Percentiles rank a stretch among this genome's conserved stretches.
phyloP scores from a whole-genome alignment of 768 basidiomycete species.

The Leccinum subtestaceum region DNA sequence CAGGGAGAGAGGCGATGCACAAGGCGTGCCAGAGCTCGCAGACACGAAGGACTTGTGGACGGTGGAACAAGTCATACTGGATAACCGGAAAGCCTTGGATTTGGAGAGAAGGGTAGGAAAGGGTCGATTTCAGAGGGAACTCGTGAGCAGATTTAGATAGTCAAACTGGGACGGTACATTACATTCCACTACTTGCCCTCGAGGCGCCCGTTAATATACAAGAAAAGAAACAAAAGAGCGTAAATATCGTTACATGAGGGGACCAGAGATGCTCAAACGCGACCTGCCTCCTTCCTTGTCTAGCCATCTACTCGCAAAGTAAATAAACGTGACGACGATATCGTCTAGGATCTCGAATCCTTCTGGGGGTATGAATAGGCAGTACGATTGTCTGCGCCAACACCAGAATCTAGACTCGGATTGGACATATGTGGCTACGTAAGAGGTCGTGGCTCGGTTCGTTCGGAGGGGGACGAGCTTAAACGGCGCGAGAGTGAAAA shows the following conservation, averaged over 20 bases:
- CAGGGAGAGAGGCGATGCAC: not conserved
- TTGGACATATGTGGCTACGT: conserved; percentile 29
- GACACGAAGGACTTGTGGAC: not conserved
- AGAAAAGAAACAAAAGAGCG: not conserved
- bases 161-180: not conserved
- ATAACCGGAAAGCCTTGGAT: conserved; percentile 4
- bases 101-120: conserved; percentile 21
- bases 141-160: conserved; percentile 16
- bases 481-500: not conserved
- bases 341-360: conserved; percentile 34
- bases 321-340: conserved; percentile 36
- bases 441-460: conserved; percentile 6
- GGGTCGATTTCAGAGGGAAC: conserved; percentile 4
- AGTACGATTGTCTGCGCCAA: conserved; percentile 16
- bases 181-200: not conserved
- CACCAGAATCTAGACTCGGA: conserved; percentile 14
- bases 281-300: conserved; percentile 22
- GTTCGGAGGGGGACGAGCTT: conserved; percentile 27
- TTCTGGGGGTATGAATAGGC: conserved; percentile 29
- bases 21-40: not conserved
- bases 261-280: conserved; percentile 5
- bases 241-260: not conserved
- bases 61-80: not conserved
- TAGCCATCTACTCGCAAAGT: conserved; percentile 32
- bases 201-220: not conserved